Base-by-base conservation (phyloP, 352 stramenopile species). In the Plasmopara muralis region DNA sequence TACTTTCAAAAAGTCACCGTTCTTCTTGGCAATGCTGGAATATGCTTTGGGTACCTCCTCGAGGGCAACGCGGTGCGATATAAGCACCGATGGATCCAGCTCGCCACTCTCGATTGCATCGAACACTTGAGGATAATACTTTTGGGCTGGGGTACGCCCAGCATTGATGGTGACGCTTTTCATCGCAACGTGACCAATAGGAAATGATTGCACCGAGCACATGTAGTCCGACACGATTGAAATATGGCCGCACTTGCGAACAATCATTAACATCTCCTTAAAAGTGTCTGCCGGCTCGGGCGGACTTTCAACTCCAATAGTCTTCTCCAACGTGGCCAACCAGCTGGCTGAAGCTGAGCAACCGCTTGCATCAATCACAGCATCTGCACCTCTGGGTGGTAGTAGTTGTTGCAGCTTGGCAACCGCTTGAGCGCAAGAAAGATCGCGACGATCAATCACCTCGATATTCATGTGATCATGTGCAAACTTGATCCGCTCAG, bases 1-100 rank as follows among this genome's bases (percentile, higher is more conserved):
- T 41, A 85, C 76, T 57, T 89, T 89, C 50, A 89, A 33, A 35
- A 69, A 83, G 0, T 59, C 65, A 33, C 77, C 61, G 42, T 84
- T 72, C 56, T 87, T 81, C 53, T 83, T 81, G 43, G 50, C 71
- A 16, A 77, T 71, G 35, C 73, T 64, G 5, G 50, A 57, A 53
- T 87, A 85, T 13, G 65, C 68, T 30, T 84, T 62, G 5, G 78
- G 64, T 40, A 74, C 58, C 28, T 83, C 75, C 18, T 85, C 74
- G 6, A 89, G 58, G n/a, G 63, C 60, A 28, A 83, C 55, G 25
- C 66, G 64, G 57, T 89, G 74, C 34, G 62, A 85, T 30, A 87
- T 72, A 44, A 87, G 46, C 55, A 70, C 55, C 37, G 69, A 71
- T 38, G 67, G 67, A 46, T 89, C 75, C 14, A 86, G 44, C 47